Conservation (phyloP, 1,284 basidiomycete species). For the Fomes fomentarius region DNA sequence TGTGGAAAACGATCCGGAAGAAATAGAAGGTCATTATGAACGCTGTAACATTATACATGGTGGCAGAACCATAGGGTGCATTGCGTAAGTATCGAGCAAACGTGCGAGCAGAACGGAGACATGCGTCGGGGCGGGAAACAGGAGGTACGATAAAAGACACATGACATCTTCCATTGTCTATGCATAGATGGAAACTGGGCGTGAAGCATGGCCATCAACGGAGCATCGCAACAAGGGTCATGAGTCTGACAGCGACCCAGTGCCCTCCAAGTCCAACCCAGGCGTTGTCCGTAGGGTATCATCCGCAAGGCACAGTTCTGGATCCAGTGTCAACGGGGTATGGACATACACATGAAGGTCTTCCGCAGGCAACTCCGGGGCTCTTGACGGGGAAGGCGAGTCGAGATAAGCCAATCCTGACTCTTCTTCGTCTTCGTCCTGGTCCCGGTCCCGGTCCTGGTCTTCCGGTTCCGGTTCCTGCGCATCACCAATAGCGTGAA, state of each 20-base stretch:
- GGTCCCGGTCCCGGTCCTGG: too few species aligned
- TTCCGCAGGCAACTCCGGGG: not conserved
- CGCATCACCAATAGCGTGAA: not conserved
- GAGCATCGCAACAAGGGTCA: not conserved
- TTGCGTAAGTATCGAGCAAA: not conserved
- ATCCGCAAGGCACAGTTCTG: not conserved
- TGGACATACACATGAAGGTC: not conserved
- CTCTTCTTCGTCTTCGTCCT: not conserved
- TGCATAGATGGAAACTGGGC: not conserved
- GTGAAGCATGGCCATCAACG: not conserved
- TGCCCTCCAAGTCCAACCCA: not conserved
- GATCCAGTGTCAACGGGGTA: not conserved
- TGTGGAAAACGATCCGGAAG: not conserved
- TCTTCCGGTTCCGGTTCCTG: too few species aligned
- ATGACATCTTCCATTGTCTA: too few species aligned
- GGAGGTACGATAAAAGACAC: not conserved
- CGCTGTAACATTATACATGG: slow-evolving; percentile 13
- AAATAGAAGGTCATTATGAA: slow-evolving; percentile 8
- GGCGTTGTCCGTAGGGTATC: slow-evolving; percentile 5
- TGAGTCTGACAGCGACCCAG: not conserved
- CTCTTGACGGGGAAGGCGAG: not conserved
- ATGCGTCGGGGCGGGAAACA: not conserved
- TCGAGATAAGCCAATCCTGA: slow-evolving; percentile 9
- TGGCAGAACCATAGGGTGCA: not conserved
- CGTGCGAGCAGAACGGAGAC: too few species aligned